These are phyloP conservation scores for Boletus reticuloceps DNA, from an alignment of 768 basidiomycete species.

Conservation along the genomic window DNA sequence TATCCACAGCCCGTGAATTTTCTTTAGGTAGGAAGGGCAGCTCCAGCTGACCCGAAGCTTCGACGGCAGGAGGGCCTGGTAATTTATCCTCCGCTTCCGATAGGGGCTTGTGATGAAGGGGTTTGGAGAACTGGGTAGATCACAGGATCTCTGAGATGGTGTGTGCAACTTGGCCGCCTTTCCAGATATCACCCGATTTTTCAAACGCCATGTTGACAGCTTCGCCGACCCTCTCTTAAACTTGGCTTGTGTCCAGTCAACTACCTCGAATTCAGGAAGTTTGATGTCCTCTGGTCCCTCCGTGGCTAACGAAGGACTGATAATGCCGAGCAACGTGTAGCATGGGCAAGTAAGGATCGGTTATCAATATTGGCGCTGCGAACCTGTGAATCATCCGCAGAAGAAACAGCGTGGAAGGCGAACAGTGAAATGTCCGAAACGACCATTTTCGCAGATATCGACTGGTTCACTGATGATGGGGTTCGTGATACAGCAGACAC, in stretches of 20 bases:
- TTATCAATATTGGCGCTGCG: slow-evolving; percentile 71
- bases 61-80: slow-evolving; percentile 15
- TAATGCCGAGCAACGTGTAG: slow-evolving; percentile 51
- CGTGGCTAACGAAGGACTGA: slow-evolving; percentile 37
- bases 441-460: slow-evolving; percentile 16
- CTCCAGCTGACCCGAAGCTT: slow-evolving; percentile 11
- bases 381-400: slow-evolving; percentile 18
- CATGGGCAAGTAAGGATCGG: slow-evolving; percentile 60
- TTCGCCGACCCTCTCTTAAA: slow-evolving; percentile 45
- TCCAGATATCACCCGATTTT: slow-evolving; percentile 25
- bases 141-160: slow-evolving; percentile 13
- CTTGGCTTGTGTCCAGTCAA: slow-evolving; percentile 59
- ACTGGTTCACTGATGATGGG: neutral
- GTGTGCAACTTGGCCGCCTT: slow-evolving; percentile 18
- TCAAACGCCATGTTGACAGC: slow-evolving; percentile 62
- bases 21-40: neutral
- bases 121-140: slow-evolving; percentile 15
- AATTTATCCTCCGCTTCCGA: slow-evolving; percentile 15
- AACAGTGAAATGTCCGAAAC: slow-evolving; percentile 57
- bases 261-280: slow-evolving; percentile 56
- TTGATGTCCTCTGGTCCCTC: slow-evolving; percentile 19
- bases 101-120: slow-evolving; percentile 19
- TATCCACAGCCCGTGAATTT: slow-evolving; percentile 15
- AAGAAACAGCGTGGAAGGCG: slow-evolving; percentile 37
- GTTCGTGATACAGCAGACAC: neutral